Base-by-base conservation (phyloP, 139 green algal species). In the Picochlorum sp. region DNA sequence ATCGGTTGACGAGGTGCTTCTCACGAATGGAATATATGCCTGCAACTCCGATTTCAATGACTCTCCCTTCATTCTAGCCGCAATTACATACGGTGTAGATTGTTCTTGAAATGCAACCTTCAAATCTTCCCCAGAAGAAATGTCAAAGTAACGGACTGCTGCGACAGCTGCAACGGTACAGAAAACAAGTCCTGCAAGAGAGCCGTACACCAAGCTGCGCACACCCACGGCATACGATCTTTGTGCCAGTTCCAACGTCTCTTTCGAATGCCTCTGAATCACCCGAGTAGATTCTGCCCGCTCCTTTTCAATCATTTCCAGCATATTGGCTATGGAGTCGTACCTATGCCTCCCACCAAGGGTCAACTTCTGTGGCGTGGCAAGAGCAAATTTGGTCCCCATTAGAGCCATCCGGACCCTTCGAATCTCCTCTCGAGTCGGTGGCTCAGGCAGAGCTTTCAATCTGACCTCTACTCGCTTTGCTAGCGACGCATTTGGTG, bases 321-420 rank as follows among this genome's bases (percentile, higher is more conserved):
- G 51, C 1, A 22, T 40, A 2, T 41, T 30, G 7, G 26, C 20
- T 16, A 20, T 28, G n/a, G 36, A 20, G 9, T 16, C 20, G 22
- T 59, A 61, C 24, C 65, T 50, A 50, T 63, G 22, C 8, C 68
- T 35, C 9, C 66, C 63, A 33, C 51, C n/a, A 41, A 72, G 33
- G 9, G 26, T 35, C 50, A 77, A 65, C 50, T 47, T 49, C 3
- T 67, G 71, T 16, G 73, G 51, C 53, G 78, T 67, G 5, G 64
- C 71, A n/a, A 79, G 67, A n/a, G 59, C 41, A 1, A 55, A 55
- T 1, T 55, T 56, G 18, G 70, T 33, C 0, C 54, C 71, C 32
- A n/a, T n/a, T n/a, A 63, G 57, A 26, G 59, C 33, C 40, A 29
- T 61, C 16, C 54, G 55, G 24, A 65, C 67, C 14, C 47, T 61